Base-by-base conservation (phyloP, 2,329 filamentous ascomycete species). In the Colletotrichum sp. region DNA sequence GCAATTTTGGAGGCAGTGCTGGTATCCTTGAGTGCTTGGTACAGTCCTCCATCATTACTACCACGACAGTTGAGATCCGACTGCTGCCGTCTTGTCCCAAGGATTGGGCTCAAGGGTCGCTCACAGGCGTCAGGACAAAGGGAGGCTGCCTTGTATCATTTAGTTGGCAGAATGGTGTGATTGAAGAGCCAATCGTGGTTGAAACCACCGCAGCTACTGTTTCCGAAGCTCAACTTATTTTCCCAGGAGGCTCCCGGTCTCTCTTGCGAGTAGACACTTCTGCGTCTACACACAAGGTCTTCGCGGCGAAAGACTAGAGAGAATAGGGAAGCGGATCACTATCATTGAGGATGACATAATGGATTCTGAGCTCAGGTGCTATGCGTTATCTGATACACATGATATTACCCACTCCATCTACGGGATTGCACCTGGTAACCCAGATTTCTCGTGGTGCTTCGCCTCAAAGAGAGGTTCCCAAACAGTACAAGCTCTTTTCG, bases 1-100 rank as follows among this genome's bases (percentile, higher is more conserved):
- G 87, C 6, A 89, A 89, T 71, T 86, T 87, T 74, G 87, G 87
- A 5, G 83, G 84, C 12, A 82, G 83, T 4, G 83, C 84, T 8
- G 86, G 83, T 8, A 83, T 88, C 13, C 38, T 76, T 12, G 73
- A 75, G 59, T 73, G 75, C 27, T 29, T 75, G 18, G 27, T 70
- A 2, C 73, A 76, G 27, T 76, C 75, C 5, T 59, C n/a, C 31
- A 18, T 68, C 2, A 27, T 51, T 9, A 18, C 29, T 18, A 9
- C 15, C 13, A 47, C 64, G 5, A 18, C 34, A 6, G 38, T 73
- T n/a, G 69, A 73, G 43, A 70, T 75, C 3, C 62, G 58, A 5
- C 51, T 73, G 18, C 43, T 76, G 9, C 72, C 73, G 3, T 34
- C 75, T 7, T 72, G 69, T 34, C 73, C 75, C 5, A 33, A 21